Evolutionary conservation across 106 monocot species (phyloP).

Genomic region (Hemerocallis citrina): DNA sequence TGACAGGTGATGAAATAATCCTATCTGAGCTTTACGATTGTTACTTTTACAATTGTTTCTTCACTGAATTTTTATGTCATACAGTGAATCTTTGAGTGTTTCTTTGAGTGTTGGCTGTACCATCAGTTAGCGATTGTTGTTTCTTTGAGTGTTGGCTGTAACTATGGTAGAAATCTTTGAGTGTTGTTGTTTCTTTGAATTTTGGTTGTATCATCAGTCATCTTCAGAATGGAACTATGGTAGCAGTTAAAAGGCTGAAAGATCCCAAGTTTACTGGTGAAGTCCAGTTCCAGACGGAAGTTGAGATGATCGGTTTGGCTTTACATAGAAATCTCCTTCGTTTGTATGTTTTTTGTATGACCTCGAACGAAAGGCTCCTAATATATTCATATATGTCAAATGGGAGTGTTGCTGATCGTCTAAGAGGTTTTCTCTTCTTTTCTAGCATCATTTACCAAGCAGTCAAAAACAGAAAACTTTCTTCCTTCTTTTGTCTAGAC

Average conservation of each 20-base stretch:
- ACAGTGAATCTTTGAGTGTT: too few species aligned
- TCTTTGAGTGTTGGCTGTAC: too few species aligned
- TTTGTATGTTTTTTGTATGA: constrained; percentile 94
- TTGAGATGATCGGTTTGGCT: constrained; percentile 97
- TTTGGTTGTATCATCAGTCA: too few species aligned
- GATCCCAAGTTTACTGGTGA: constrained; percentile 91
- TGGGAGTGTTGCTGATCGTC: constrained; percentile 93
- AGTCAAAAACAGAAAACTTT: neutral
- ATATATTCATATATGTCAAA: constrained; percentile 94
- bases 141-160: too few species aligned
- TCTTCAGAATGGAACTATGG: constrained; percentile 57
- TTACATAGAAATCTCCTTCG: constrained; percentile 82
- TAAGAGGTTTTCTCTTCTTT: constrained; percentile 56
- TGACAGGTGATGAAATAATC: too few species aligned
- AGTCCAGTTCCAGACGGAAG: constrained; percentile 97
- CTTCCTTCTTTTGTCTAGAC: too few species aligned
- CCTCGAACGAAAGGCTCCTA: constrained; percentile 64
- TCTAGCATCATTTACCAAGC: neutral
- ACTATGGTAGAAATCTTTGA: too few species aligned
- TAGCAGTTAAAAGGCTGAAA: constrained; percentile 85
- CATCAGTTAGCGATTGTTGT: too few species aligned
- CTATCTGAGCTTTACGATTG: too few species aligned
- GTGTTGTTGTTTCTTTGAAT: too few species aligned
- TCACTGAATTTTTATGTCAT: too few species aligned
- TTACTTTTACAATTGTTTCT: too few species aligned